A percentile compares a stretch with the other conserved stretches of the same genome.
These are phyloP conservation scores for Luffa aegyptiaca DNA, from an alignment of 306 rosid species.

Conservation along the genomic window DNA sequence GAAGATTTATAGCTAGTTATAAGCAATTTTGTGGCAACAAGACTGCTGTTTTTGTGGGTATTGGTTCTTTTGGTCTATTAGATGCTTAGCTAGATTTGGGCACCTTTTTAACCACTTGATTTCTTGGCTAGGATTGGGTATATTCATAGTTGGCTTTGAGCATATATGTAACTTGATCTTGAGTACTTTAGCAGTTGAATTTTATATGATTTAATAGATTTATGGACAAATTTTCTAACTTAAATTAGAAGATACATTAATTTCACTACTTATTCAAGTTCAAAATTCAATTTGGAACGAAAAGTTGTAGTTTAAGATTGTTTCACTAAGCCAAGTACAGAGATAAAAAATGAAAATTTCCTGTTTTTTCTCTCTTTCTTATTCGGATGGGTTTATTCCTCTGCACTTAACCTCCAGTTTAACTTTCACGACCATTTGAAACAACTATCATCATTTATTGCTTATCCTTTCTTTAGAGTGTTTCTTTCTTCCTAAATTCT, in stretches of 20 bases:
- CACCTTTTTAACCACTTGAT: not conserved
- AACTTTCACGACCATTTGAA: not conserved
- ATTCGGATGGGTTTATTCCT: not conserved
- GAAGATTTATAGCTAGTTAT: not conserved
- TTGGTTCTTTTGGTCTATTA: not conserved
- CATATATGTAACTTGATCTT: not conserved
- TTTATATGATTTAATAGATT: not conserved
- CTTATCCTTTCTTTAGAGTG: not conserved
- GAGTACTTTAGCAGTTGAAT: not conserved
- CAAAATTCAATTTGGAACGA: not conserved
- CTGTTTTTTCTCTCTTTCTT: not conserved
- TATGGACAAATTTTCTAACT: not conserved
- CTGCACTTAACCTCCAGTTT: not conserved
- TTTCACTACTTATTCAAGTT: not conserved
- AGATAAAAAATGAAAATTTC: not conserved
- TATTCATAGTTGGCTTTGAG: not conserved
- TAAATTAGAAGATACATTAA: not conserved
- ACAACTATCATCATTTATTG: not conserved
- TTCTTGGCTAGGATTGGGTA: not conserved
- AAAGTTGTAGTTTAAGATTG: not conserved
- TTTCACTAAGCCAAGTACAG: not conserved
- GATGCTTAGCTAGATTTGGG: not conserved
- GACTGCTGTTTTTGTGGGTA: not conserved
- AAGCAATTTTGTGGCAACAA: not conserved
- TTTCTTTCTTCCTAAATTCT: slow-evolving; percentile 4